Conservation (phyloP, 2,329 filamentous ascomycete species). For the Fusarium oligoseptatum region DNA sequence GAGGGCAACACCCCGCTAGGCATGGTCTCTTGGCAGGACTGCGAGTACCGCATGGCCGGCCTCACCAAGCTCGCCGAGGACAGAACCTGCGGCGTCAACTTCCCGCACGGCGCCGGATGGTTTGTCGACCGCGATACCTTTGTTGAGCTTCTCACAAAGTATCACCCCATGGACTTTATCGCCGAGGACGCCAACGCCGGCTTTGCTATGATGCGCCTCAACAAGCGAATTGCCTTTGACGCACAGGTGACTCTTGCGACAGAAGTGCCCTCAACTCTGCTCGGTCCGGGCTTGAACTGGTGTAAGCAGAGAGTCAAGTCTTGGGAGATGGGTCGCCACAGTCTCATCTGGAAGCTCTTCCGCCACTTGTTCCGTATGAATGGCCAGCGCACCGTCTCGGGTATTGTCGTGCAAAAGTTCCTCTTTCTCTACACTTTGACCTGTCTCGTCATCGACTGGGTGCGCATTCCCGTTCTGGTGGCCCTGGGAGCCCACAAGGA, state of each 20-base stretch:
- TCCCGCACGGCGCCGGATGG: slow-evolving; percentile 23
- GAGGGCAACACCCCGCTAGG: slow-evolving; percentile 8
- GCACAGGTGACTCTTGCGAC: slow-evolving; percentile 15
- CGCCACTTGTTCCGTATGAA: slow-evolving; percentile 13
- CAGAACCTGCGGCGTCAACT: slow-evolving; percentile 17
- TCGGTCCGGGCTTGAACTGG: slow-evolving; percentile 33
- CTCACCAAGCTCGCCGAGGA: slow-evolving; percentile 22
- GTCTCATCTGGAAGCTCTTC: slow-evolving; percentile 15
- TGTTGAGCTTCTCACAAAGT: slow-evolving; percentile 10
- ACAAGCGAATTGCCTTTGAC: slow-evolving; percentile 17
- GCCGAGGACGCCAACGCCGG: slow-evolving; percentile 25
- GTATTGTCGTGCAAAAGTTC: slow-evolving; percentile 14
- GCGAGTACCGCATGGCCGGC: slow-evolving; percentile 22
- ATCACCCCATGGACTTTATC: slow-evolving; percentile 22
- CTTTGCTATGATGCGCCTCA: slow-evolving; percentile 18
- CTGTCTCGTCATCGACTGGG: slow-evolving; percentile 17
- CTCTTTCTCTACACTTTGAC: slow-evolving; percentile 18
- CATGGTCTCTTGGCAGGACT: slow-evolving; percentile 20
- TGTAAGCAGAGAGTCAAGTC: slow-evolving; percentile 37
- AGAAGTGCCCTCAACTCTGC: slow-evolving; percentile 14
- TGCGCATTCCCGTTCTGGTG: slow-evolving; percentile 21
- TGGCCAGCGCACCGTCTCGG: slow-evolving; percentile 9
- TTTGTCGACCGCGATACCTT: slow-evolving; percentile 22
- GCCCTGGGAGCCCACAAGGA: slow-evolving; percentile 6
- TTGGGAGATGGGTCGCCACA: slow-evolving; percentile 36